Evolutionary conservation across 495 filamentous ascomycete genomes (phyloP).

Genomic region (Venustampulla echinocandica): DNA sequence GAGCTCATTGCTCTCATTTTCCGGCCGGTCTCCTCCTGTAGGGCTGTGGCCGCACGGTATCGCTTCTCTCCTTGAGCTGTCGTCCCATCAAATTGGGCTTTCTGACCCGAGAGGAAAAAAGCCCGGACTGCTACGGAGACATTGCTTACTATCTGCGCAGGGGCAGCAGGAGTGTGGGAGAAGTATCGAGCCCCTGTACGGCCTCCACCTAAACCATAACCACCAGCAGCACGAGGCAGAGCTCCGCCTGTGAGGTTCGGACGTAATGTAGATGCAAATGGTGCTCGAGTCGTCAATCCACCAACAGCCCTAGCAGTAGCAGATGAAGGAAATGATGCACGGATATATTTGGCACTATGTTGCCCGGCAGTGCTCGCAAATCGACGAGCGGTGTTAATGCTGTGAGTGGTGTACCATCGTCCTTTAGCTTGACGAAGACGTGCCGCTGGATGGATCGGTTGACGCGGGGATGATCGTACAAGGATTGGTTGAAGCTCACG

Average conservation of each 20-base stretch:
- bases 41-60: slow-evolving; percentile 57
- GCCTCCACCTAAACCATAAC: slow-evolving; percentile 65
- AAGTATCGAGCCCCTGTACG: slow-evolving; percentile 74
- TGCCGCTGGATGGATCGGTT: slow-evolving; percentile 65
- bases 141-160: slow-evolving; percentile 88
- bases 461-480: slow-evolving; percentile 44
- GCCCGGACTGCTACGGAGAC: slow-evolving; percentile 84
- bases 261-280: slow-evolving; percentile 83
- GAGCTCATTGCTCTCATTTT: slow-evolving; percentile 49
- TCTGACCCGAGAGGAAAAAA: slow-evolving; percentile 81
- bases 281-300: slow-evolving; percentile 61
- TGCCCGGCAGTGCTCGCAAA: slow-evolving; percentile 48
- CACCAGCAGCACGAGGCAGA: slow-evolving; percentile 74
- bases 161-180: slow-evolving; percentile 74
- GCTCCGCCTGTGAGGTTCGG: slow-evolving; percentile 89
- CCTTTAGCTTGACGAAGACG: slow-evolving; percentile 61
- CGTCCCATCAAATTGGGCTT: slow-evolving; percentile 72
- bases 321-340: slow-evolving; percentile 57
- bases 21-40: slow-evolving; percentile 60
- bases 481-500: slow-evolving; percentile 40
- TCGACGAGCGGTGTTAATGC: slow-evolving; percentile 49
- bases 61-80: slow-evolving; percentile 63
- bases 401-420: slow-evolving; percentile 64
- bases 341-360: slow-evolving; percentile 40
- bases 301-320: slow-evolving; percentile 55